phyloP scores from a whole-genome alignment of 257 asterid species.

The Przewalskia tangutica region DNA sequence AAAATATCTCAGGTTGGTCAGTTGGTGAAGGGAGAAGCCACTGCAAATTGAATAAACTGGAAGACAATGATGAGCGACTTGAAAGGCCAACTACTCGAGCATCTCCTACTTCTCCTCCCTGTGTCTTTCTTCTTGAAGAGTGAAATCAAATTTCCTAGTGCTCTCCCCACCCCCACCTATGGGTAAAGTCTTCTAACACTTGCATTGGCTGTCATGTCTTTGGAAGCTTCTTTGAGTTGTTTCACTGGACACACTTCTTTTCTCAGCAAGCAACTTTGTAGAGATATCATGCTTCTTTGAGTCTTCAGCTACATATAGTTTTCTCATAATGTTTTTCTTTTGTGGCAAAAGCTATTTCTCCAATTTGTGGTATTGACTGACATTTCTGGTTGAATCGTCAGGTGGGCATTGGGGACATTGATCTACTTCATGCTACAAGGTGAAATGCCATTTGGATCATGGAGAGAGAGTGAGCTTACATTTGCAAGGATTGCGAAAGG shows the following conservation, averaged over 20 bases:
- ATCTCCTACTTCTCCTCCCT: neutral
- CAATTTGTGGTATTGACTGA: neutral
- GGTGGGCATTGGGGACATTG: conserved; percentile 94
- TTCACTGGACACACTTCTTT: neutral
- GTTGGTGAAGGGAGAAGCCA: neutral
- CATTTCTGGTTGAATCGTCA: conserved; percentile 17
- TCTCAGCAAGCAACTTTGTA: neutral
- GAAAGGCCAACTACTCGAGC: neutral
- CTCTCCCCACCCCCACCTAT: neutral
- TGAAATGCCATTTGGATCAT: conserved; percentile 95
- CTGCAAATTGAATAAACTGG: neutral
- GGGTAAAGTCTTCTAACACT: neutral
- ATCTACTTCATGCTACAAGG: conserved; percentile 90
- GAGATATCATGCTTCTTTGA: neutral
- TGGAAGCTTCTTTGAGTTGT: neutral
- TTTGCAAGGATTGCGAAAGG: conserved; percentile 79
- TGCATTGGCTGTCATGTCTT: neutral
- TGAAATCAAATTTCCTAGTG: neutral
- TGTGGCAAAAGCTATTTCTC: neutral
- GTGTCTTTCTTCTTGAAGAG: neutral
- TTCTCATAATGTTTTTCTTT: neutral
- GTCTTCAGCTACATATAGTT: neutral
- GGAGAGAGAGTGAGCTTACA: conserved; percentile 95
- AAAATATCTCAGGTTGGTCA: neutral
- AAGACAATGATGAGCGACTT: neutral